phyloP scores from a whole-genome alignment of 2,329 filamentous ascomycete species.

The Epichloe sp. region DNA sequence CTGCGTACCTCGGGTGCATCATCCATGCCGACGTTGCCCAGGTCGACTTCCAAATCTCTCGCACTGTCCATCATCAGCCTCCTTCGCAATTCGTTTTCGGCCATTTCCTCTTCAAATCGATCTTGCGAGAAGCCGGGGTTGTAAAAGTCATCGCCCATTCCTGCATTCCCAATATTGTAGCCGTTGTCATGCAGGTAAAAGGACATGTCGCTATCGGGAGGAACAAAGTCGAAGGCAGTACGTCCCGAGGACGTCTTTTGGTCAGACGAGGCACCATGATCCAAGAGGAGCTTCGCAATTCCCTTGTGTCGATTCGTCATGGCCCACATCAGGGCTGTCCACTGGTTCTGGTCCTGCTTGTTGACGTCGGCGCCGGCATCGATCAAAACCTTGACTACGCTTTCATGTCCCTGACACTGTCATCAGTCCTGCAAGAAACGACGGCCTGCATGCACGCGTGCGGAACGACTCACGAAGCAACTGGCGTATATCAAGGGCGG shows the following conservation, averaged over 20 bases:
- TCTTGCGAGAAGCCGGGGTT: slow-evolving; percentile 84
- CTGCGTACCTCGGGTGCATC: slow-evolving; percentile 74
- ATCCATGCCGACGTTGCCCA: slow-evolving; percentile 90
- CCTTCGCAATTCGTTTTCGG: slow-evolving; percentile 87
- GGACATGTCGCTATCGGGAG: slow-evolving; percentile 91
- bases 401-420: slow-evolving; percentile 59
- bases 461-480: slow-evolving; percentile 62
- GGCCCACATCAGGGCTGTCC: slow-evolving; percentile 98
- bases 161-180: slow-evolving; percentile 73
- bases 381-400: slow-evolving; percentile 72
- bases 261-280: slow-evolving; percentile 89
- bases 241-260: slow-evolving; percentile 88
- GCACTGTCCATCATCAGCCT: slow-evolving; percentile 99
- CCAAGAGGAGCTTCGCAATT: slow-evolving; percentile 83
- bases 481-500: slow-evolving; percentile 95
- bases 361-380: slow-evolving; percentile 81
- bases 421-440: slow-evolving; percentile 2
- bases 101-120: slow-evolving; percentile 91
- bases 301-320: slow-evolving; percentile 97
- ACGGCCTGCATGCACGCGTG: background rate
- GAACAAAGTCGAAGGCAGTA: slow-evolving; percentile 90
- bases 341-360: slow-evolving; percentile 88
- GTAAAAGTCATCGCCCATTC: slow-evolving; percentile 83
- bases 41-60: slow-evolving; percentile 87
- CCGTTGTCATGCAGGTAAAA: slow-evolving; percentile 91